Evolutionary conservation across 176 grass and related monocot species (phyloP).

Genomic region (Oryza meyeriana): DNA sequence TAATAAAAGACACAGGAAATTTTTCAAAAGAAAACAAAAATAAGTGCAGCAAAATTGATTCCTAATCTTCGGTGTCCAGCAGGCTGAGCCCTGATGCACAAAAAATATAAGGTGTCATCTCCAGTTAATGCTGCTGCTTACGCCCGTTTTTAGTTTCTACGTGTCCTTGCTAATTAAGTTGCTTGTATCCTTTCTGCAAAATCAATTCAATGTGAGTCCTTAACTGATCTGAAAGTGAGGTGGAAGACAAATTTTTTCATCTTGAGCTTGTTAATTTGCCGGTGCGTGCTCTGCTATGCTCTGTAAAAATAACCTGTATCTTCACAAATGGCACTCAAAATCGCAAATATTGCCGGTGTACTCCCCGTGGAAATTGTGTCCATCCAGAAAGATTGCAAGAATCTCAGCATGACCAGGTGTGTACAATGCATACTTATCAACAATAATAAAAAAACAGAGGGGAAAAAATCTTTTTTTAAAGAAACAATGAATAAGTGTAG

Average conservation of each 20-base stretch:
- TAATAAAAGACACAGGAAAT: neutral
- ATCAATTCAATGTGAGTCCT: too few species aligned
- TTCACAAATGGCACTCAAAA: neutral
- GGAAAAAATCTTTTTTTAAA: neutral
- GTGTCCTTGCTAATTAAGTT: too few species aligned
- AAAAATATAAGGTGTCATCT: conserved; percentile 6
- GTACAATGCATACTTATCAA: neutral
- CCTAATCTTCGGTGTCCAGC: neutral
- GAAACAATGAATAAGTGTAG: neutral
- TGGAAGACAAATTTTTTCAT: too few species aligned
- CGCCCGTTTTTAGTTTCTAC: too few species aligned
- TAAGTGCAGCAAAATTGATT: neutral
- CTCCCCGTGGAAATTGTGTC: neutral
- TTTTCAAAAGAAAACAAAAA: neutral
- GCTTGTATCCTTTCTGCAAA: too few species aligned
- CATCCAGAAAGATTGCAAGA: neutral
- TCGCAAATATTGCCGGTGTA: neutral
- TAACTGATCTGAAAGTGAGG: too few species aligned
- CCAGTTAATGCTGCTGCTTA: neutral
- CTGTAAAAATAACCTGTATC: neutral
- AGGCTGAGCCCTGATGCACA: neutral
- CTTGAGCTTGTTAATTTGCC: neutral
- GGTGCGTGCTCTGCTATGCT: neutral
- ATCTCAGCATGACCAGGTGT: neutral
- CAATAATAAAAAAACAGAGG: neutral